Evolutionary conservation across 2,329 filamentous ascomycete genomes (phyloP).

Genomic region (Bipolaris sorokiniana): DNA sequence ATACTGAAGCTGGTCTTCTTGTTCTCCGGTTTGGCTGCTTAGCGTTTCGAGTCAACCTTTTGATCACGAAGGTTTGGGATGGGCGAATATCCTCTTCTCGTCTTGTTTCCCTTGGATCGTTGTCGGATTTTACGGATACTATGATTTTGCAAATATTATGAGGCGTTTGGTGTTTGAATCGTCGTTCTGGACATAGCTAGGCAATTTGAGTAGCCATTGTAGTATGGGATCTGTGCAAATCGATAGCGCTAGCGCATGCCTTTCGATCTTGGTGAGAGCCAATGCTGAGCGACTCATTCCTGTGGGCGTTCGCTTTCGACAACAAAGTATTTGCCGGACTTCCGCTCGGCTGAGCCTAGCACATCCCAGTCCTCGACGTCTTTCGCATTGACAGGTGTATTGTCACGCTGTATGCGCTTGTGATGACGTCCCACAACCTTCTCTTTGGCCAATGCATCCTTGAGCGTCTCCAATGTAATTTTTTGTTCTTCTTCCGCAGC

Average conservation of each 20-base stretch:
- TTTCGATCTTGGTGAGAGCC: not conserved
- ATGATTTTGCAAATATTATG: not conserved
- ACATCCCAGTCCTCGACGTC: slow-evolving; percentile 73
- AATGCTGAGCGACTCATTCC: slow-evolving; percentile 23
- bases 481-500: slow-evolving; percentile 62
- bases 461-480: slow-evolving; percentile 64
- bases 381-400: slow-evolving; percentile 49
- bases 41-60: not conserved
- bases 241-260: not conserved
- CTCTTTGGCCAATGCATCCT: slow-evolving; percentile 65
- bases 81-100: not conserved
- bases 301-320: slow-evolving; percentile 66
- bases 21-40: not conserved
- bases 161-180: not conserved
- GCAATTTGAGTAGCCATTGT: not conserved
- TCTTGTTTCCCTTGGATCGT: not conserved
- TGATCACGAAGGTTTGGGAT: not conserved
- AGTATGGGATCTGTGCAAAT: not conserved
- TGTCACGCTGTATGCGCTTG: slow-evolving; percentile 57
- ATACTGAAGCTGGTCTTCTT: not conserved
- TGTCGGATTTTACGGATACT: not conserved
- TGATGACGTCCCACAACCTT: slow-evolving; percentile 62
- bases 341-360: slow-evolving; percentile 68
- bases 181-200: not conserved
- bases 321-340: slow-evolving; percentile 75